phyloP scores from a whole-genome alignment of 202 grass and related monocot genomes.

The Musa balbisiana region DNA sequence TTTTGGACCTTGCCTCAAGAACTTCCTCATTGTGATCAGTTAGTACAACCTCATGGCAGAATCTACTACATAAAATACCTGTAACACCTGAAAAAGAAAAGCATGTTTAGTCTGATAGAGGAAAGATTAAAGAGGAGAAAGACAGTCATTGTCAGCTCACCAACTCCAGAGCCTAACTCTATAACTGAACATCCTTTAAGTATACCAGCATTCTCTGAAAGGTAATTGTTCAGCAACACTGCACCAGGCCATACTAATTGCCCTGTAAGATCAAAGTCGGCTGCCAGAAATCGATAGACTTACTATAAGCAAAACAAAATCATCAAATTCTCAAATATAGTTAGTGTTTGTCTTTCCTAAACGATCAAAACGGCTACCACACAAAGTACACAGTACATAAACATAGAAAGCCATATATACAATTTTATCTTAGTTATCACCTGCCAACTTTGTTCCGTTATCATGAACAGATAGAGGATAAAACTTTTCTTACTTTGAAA shows the following conservation, averaged over 20 bases:
- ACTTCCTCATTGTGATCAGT: conserved; percentile 98
- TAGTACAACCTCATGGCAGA: conserved; percentile 61
- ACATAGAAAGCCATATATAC: too few relatives aligned
- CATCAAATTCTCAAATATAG: not conserved
- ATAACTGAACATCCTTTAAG: conserved; percentile 54
- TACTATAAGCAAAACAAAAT: conserved; percentile 1
- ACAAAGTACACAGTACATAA: too few relatives aligned
- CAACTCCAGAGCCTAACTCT: conserved; percentile 88
- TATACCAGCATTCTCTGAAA: conserved; percentile 68
- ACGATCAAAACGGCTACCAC: too few relatives aligned
- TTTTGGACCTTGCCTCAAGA: conserved; percentile 69
- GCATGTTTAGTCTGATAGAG: not conserved
- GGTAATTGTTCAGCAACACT: conserved; percentile 78
- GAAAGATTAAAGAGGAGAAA: not conserved
- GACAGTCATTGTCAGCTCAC: conserved; percentile 29
- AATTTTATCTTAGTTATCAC: too few relatives aligned
- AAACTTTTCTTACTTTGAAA: not conserved
- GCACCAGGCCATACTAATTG: conserved; percentile 96
- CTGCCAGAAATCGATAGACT: conserved; percentile 33
- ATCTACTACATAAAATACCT: conserved; percentile 76
- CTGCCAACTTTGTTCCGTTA: too few relatives aligned
- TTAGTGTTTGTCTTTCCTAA: too few relatives aligned
- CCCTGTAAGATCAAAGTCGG: conserved; percentile 95
- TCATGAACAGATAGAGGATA: too few relatives aligned
- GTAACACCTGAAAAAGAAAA: conserved; percentile 62